Evolutionary conservation across 1,284 basidiomycete species (phyloP), one percentile per base, ranked within the genome.

Genomic region (Leccinum olivaceoglutinosum): DNA sequence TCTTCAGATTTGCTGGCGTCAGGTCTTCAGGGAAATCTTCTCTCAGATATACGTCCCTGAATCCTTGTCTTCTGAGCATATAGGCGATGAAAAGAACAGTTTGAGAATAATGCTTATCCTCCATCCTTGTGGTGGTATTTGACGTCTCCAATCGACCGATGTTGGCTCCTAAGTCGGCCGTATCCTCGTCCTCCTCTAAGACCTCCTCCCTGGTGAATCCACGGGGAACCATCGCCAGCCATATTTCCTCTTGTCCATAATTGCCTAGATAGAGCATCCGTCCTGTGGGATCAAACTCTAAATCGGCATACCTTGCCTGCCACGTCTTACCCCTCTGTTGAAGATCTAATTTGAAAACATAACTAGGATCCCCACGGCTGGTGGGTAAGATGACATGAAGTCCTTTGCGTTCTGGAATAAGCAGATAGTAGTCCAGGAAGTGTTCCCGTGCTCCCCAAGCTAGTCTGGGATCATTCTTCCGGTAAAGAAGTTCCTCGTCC

Each of bases 221-320:
- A 10, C 32, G 16, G 0, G 25, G 32, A 34, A 55, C 63, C 58
- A 64, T 64, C 4, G 51, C 60, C 1, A 64, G 12, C 63, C 63
- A 64, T 38, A 46, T 46, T 18, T 61, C 63, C 10, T 61, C 60
- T 34, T 64, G 60, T 2, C 18, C 10, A 11, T 51, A 54, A 12
- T 7, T 55, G 8, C 63, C 60, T 6, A 64, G 49, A 7, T 38
- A 64, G 2, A 64, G 41, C 63, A 64, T 64, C 6, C 39, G 12
- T 38, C 63, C 60, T 4, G 34, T 38, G 0, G 58, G 41, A 12
- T 61, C 58, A 12, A 64, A 64, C 4, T 44, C 63, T 4, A 64
- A 34, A 18, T 64, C 58, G 1, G 32, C 6, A 39, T 64, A 36
- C 2, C 54, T 32, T 5, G 63, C 60, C 21, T 49, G 49, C 63